Evolutionary conservation across 176 grass and related monocot genomes (phyloP), one percentile per base, ranked within the genome.

Genomic region (Avena sativa): DNA sequence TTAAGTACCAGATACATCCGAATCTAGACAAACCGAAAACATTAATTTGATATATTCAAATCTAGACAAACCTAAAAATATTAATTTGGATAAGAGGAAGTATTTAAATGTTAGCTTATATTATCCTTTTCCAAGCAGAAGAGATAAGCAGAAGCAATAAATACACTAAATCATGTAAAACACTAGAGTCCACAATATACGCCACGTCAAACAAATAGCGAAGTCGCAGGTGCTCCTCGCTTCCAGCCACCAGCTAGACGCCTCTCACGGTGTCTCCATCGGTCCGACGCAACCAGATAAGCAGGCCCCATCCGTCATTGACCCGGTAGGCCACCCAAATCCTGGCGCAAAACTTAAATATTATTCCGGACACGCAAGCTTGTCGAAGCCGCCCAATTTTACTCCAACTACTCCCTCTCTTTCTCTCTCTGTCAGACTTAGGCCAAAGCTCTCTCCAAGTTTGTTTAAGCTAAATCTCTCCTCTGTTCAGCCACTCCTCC

Each of bases 311-410:
- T 51, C 11, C 0, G 86, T 77, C 89, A 88, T 38, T 16, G 64
- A 5, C 16, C 44, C 52, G 0, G 20, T 8, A 40, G 16, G 0
- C 1, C 48, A 20, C 56, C 4, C 21, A 76, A 21, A 71, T 46
- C n/a, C n/a, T 28, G 61, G 76, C 58, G 16, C 76, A 21, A 4
- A 70, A 13, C 21, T 3, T 59, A 69, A 63, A 55, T 60, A 65
- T 32, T 10, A 85, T 48, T 32, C 57, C 78, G 71, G 78, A 61
- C 78, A 85, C 86, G 60, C 61, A 84, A 64, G 50, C 56, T 71
- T 16, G 57, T 10, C 66, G 25, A 10, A 21, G 67, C 74, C 81
- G 48, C 80, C 76, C 38, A 6, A 53, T 67, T 76, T 76, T 81
- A 72, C 86, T 66, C 67, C 71, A 36, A 8, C 74, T 3, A 79